Evolutionary conservation across 2,329 filamentous ascomycete species (phyloP).

Genomic region (Cladophialophora carrionii): DNA sequence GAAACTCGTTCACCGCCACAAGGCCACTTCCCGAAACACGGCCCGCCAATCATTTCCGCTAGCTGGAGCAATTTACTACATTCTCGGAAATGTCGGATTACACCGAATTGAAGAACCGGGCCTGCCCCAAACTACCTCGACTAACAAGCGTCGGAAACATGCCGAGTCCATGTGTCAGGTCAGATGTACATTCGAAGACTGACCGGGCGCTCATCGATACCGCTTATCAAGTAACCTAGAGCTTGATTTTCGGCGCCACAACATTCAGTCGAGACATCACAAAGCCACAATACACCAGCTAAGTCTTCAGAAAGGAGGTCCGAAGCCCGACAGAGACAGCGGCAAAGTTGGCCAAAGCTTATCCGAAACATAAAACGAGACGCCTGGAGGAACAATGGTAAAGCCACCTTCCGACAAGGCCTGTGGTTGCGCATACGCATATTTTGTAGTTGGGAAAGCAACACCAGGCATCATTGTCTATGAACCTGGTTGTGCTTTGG

Average conservation of each 20-base stretch:
- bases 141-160: background rate
- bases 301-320: too few species aligned
- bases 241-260: background rate
- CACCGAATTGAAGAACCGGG: too few species aligned
- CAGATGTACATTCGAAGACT: background rate
- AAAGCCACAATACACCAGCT: background rate
- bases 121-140: too few species aligned
- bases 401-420: background rate
- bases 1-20: background rate
- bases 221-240: background rate
- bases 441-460: background rate
- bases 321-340: background rate
- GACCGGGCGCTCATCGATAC: background rate
- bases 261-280: background rate
- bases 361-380: background rate
- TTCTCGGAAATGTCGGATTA: background rate
- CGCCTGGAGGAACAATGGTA: background rate
- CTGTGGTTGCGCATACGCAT: background rate
- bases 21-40: background rate
- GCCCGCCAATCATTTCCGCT: background rate
- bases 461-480: background rate
- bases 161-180: too few species aligned
- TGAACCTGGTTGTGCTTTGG: background rate
- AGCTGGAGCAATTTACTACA: background rate
- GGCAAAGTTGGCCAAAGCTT: background rate